Evolutionary conservation across 768 basidiomycete genomes (phyloP), one percentile per base, ranked within the genome.

Genomic region (Fomitopsis serialis): DNA sequence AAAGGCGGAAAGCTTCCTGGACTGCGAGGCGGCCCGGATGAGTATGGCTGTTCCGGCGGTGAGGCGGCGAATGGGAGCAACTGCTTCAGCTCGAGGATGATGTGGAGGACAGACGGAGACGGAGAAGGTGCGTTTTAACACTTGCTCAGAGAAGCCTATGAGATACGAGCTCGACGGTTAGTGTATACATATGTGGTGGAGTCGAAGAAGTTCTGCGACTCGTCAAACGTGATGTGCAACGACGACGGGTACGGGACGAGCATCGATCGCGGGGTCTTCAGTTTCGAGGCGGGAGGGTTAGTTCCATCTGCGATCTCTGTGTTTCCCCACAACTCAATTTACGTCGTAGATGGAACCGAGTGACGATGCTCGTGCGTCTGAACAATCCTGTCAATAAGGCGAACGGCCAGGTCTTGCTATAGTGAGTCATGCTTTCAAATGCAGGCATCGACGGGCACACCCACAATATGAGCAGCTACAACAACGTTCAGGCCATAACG

Each of bases 141-240:
- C 51, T 21, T 24, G 32, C 48, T n/a, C 37, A 24, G 36, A 42
- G 45, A 46, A 13, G 29, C 19, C 15, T 47, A 42, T 29, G 2
- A 17, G 37, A 52, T 35, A 27, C 55, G 42, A 34, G 34, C 24
- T 32, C 52, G 19, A 19, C 15, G 21, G 42, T 7, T 61, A 92
- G 90, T 87, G 9, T 93, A 92, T 67, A 85, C 87, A 10, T 93
- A 95, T 63, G 80, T 92, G 45, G 85, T 87, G 3, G 75, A 77
- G 0, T 70, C 82, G 6, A 79, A 84, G 62, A 69, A 71, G 45
- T 63, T 92, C 10, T 92, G 88, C 62, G 70, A 70, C 6, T 68
- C 80, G 21, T 64, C 66, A 40, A 69, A 74, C 42, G 74, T 91
- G 47, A 75, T 70, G 25, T 92, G 91, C 70, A 86, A 89, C 62